These are phyloP conservation scores for Drechslerella coelobrocha DNA, from an alignment of 2,329 filamentous ascomycete genomes.

Conservation along the genomic window DNA sequence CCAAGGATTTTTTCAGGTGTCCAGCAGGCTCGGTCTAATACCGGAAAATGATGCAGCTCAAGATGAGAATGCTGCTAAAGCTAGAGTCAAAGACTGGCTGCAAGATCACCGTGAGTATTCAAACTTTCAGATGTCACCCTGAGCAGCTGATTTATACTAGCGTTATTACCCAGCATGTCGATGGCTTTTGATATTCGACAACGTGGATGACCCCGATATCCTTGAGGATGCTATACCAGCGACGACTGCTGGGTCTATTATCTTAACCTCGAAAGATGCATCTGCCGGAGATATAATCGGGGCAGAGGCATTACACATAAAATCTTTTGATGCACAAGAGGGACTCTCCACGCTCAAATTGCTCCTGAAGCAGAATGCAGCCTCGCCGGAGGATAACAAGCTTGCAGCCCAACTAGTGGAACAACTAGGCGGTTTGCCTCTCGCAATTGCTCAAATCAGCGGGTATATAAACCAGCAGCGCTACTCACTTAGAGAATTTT, in stretches of 20 bases:
- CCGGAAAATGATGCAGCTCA: conserved; percentile 47
- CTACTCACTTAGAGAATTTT: conserved; percentile 54
- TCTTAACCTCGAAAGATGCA: conserved; percentile 54
- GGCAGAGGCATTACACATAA: conserved; percentile 45
- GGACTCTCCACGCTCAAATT: conserved; percentile 24
- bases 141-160: conserved; percentile 2
- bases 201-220: conserved; percentile 55
- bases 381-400: conserved; percentile 29
- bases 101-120: conserved; percentile 12
- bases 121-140: background rate
- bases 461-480: conserved; percentile 55
- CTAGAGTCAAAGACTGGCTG: conserved; percentile 55
- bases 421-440: conserved; percentile 55
- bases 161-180: background rate
- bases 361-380: conserved; percentile 23
- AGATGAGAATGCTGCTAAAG: conserved; percentile 51
- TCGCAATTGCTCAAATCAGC: conserved; percentile 56
- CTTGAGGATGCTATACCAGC: conserved; percentile 55
- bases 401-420: conserved; percentile 51
- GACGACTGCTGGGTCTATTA: conserved; percentile 52
- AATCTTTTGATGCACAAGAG: conserved; percentile 48
- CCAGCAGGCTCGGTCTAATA: conserved; percentile 30
- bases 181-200: conserved; percentile 56
- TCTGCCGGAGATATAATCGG: conserved; percentile 43
- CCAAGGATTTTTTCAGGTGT: conserved; percentile 53